These are phyloP conservation scores for Aureobasidium sp. DNA, from an alignment of 2,329 filamentous ascomycete genomes.

Conservation along the genomic window DNA sequence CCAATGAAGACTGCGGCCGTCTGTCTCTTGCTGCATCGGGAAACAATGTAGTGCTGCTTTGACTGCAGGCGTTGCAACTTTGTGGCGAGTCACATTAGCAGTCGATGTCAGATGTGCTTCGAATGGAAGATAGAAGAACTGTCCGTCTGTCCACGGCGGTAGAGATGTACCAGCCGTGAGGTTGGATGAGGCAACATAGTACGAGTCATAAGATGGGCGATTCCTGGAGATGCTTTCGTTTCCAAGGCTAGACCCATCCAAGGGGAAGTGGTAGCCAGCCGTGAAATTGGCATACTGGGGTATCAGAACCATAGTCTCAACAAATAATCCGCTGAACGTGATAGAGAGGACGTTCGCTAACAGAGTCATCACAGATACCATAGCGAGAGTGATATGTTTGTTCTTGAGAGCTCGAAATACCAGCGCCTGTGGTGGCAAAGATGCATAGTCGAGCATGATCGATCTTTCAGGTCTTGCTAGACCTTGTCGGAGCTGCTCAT, in stretches of 20 bases:
- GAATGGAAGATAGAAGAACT: slow-evolving; percentile 45
- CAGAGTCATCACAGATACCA: slow-evolving; percentile 33
- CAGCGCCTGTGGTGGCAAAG: slow-evolving; percentile 49
- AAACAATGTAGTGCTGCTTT: slow-evolving; percentile 32
- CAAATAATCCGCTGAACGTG: slow-evolving; percentile 46
- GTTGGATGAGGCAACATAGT: slow-evolving; percentile 39
- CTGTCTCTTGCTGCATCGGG: slow-evolving; percentile 20
- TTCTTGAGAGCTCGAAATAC: slow-evolving; percentile 41
- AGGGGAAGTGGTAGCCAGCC: slow-evolving; percentile 22
- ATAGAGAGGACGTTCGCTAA: slow-evolving; percentile 50
- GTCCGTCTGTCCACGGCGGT: slow-evolving; percentile 44
- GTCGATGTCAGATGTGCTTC: not conserved
- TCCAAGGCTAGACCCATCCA: slow-evolving; percentile 23
- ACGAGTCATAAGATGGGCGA: not conserved
- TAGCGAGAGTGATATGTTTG: slow-evolving; percentile 46
- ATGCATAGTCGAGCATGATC: slow-evolving; percentile 33
- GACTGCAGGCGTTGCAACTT: slow-evolving; percentile 27
- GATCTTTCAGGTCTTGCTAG: too few species aligned
- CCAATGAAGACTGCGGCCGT: too few species aligned
- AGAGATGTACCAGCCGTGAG: slow-evolving; percentile 37
- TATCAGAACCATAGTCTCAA: slow-evolving; percentile 26
- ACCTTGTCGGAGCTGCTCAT: slow-evolving; percentile 39
- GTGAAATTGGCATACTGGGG: slow-evolving; percentile 11
- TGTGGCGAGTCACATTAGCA: too few species aligned
- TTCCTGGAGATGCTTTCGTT: not conserved